These are phyloP conservation scores for Plantago major DNA, from an alignment of 257 asterid genomes.

Conservation along the genomic window DNA sequence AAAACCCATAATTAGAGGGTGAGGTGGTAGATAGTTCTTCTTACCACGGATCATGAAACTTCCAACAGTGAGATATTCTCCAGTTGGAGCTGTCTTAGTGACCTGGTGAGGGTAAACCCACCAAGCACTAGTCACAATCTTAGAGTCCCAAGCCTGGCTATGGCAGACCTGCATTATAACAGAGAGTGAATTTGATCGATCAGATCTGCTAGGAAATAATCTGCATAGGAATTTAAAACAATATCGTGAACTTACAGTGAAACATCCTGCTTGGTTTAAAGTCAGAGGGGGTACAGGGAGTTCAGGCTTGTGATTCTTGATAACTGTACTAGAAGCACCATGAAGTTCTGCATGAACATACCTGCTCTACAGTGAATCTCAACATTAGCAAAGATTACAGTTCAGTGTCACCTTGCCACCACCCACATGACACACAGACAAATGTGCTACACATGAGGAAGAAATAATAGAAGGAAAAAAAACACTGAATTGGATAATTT, in stretches of 20 bases:
- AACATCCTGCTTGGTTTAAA: constrained; percentile 94
- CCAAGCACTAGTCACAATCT: constrained; percentile 99
- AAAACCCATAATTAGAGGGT: constrained; percentile 95
- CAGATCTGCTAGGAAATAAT: constrained; percentile 12
- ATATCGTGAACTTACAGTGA: constrained; percentile 55
- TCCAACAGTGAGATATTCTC: constrained; percentile 96
- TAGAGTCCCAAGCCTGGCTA: constrained; percentile 99
- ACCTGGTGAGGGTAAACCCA: constrained; percentile 99
- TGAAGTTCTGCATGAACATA: constrained; percentile 97
- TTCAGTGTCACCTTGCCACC: too few species aligned
- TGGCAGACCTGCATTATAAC: constrained; percentile 73
- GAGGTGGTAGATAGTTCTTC: constrained; percentile 96
- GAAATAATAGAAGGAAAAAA: too few species aligned
- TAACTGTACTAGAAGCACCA: constrained; percentile 97
- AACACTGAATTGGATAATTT: too few species aligned
- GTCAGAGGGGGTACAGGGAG: constrained; percentile 90
- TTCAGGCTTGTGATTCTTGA: constrained; percentile 93
- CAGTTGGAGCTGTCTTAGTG: constrained; percentile 97
- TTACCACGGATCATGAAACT: constrained; percentile 99
- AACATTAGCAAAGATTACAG: constrained; percentile 22
- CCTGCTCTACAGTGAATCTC: constrained; percentile 37
- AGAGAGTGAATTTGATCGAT: constrained; percentile 5
- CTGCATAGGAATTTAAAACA: not conserved
- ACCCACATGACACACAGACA: too few species aligned
- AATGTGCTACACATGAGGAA: too few species aligned